Evolutionary conservation across 306 rosid species (phyloP).

Genomic region (Mimosa bimucronata): DNA sequence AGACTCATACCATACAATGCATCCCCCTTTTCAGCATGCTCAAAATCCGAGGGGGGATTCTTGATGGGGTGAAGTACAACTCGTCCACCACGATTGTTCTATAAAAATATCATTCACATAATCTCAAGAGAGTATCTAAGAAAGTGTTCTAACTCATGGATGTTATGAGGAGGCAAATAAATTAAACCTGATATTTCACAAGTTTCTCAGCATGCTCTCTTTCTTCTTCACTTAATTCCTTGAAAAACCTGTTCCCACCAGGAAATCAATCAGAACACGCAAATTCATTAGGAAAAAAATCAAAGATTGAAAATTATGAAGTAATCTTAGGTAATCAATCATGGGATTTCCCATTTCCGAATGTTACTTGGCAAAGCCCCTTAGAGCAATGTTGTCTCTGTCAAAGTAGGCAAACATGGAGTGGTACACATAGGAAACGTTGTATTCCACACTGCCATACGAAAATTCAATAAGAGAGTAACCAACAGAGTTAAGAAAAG

Average conservation of each 20-base stretch:
- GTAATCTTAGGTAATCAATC: neutral
- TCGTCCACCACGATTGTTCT: slow-evolving; percentile 65
- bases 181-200: slow-evolving; percentile 48
- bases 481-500: neutral
- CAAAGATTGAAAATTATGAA: neutral
- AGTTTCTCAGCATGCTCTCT: slow-evolving; percentile 64
- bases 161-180: neutral
- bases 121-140: neutral
- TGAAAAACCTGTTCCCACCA: slow-evolving; percentile 49
- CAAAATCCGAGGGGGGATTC: slow-evolving; percentile 58
- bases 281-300: neutral
- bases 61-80: slow-evolving; percentile 50
- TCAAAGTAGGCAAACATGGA: slow-evolving; percentile 63
- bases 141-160: neutral
- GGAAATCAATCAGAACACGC: neutral
- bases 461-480: neutral
- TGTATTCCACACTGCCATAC: slow-evolving; percentile 59
- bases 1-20: slow-evolving; percentile 57
- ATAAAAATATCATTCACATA: slow-evolving; percentile 19
- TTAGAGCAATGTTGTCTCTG: slow-evolving; percentile 63
- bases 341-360: neutral
- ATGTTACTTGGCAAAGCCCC: slow-evolving; percentile 56
- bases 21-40: slow-evolving; percentile 66
- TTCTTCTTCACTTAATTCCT: slow-evolving; percentile 69
- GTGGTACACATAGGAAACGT: slow-evolving; percentile 61